Conservation (phyloP, 345 rosid genomes). For the Kandelia obovata region DNA sequence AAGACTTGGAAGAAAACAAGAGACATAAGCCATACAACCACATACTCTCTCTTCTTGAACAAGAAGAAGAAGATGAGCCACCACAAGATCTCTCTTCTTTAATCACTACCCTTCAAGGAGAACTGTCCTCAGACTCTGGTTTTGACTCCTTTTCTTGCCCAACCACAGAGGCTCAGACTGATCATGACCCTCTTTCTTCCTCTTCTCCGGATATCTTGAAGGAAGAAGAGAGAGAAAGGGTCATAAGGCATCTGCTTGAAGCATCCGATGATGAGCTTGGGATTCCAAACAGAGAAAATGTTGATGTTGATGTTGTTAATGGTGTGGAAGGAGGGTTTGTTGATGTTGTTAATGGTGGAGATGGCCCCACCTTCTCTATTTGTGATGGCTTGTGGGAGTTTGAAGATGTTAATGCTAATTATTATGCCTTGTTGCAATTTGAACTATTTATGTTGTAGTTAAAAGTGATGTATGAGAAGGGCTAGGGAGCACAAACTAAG, state of each 20-base stretch:
- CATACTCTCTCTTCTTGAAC: slow-evolving; percentile 43
- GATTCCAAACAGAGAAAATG: slow-evolving; percentile 45
- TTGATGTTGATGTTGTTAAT: slow-evolving; percentile 2
- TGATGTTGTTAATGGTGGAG: not conserved
- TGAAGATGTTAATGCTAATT: slow-evolving; percentile 70
- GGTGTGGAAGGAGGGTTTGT: slow-evolving; percentile 13
- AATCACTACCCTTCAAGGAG: slow-evolving; percentile 55
- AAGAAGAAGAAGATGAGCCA: slow-evolving; percentile 43
- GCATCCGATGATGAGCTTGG: slow-evolving; percentile 95
- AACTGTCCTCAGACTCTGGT: slow-evolving; percentile 29
- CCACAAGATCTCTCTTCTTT: slow-evolving; percentile 50
- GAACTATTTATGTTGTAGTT: slow-evolving; percentile 55
- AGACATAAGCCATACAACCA: slow-evolving; percentile 46
- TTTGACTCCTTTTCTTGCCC: not conserved
- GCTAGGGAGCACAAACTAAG: not conserved
- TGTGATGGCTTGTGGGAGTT: slow-evolving; percentile 71
- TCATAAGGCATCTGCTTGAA: slow-evolving; percentile 72
- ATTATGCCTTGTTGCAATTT: slow-evolving; percentile 58
- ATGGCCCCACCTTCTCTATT: slow-evolving; percentile 15
- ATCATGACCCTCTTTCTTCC: not conserved
- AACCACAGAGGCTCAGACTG: not conserved
- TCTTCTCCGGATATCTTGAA: not conserved
- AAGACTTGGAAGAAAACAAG: slow-evolving; percentile 38
- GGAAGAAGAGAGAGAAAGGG: slow-evolving; percentile 44
- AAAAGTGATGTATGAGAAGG: not conserved